Evolutionary conservation across 202 grass and related monocot genomes (phyloP), one percentile per base, ranked within the genome.

Genomic region (Carex arenaria): DNA sequence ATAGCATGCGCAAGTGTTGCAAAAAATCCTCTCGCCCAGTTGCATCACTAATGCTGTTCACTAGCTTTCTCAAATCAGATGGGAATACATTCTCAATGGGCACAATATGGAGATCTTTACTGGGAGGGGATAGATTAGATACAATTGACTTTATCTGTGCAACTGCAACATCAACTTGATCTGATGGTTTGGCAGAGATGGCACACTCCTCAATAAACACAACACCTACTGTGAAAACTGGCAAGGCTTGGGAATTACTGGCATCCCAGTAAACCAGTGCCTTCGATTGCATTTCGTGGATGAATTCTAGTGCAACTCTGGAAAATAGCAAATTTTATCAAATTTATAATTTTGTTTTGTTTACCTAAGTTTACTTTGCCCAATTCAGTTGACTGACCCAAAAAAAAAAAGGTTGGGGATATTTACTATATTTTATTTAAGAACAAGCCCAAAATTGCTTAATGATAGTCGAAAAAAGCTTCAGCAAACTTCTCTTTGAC

Each of bases 1-100:
- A 87, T 82, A 89, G 86, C 87, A 99, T 89, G 65, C 87, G 84
- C 77, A 91, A 84, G 20, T 85, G 81, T 38, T 14, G 55, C 85
- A 96, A 32, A 51, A 99, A 90, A 88, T 99, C 97, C 31, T 96
- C 97, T 85, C 72, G 93, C 51, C 97, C 97, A 1, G 91, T 99
- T 63, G 77, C 90, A 86, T 99, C 97, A 82, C 34, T 31, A 68
- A 96, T 85, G 78, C 87, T 80, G 40, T 78, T 34, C 1, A 99
- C 60, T 26, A 88, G 82, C 73, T 87, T 81, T 45, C 61, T 91
- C 19, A 92, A 74, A n/a, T 88, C 26, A 34, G 79, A 90, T 0
- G 88, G 85, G 80, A 88, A 89, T 17, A 92, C 57, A 0, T 88
- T 62, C 28, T 89, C 93, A 83, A 99, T 85, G 2, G 86, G 77